Percentiles rank a stretch among this genome's conserved stretches.
Conservation (phyloP, 2,329 filamentous ascomycete species). For the Phoma sp. region DNA sequence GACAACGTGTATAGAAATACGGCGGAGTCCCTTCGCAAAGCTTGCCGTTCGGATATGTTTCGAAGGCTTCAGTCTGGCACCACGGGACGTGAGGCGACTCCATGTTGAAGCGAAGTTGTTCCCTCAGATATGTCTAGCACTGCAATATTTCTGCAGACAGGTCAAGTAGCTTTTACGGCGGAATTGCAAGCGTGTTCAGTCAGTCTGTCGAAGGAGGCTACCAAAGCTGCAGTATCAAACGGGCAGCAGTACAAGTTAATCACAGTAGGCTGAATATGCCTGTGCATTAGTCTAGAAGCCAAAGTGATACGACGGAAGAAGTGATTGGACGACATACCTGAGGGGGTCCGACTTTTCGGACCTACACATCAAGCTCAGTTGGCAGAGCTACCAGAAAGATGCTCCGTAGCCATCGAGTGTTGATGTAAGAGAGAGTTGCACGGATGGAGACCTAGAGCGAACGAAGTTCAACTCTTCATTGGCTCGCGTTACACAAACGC, state of each 20-base stretch:
- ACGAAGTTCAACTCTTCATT: not conserved
- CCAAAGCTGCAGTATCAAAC: slow-evolving; percentile 33
- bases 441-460: not conserved
- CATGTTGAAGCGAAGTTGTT: slow-evolving; percentile 35
- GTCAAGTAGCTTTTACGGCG: slow-evolving; percentile 1
- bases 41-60: slow-evolving; percentile 32
- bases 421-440: not conserved
- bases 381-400: not conserved
- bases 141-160: too few relatives aligned
- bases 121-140: too few relatives aligned
- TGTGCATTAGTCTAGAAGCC: not conserved
- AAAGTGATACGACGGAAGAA: not conserved
- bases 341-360: not conserved
- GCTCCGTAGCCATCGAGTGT: not conserved
- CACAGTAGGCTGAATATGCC: not conserved
- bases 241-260: slow-evolving; percentile 19
- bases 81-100: slow-evolving; percentile 34
- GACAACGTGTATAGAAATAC: slow-evolving; percentile 37
- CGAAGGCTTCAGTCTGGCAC: slow-evolving; percentile 28
- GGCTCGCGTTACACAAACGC: not conserved
- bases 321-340: not conserved
- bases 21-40: slow-evolving; percentile 40
- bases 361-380: not conserved
- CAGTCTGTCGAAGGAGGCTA: slow-evolving; percentile 18
- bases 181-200: not conserved